phyloP scores from a whole-genome alignment of 306 rosid genomes.

The Astragalus glycyphyllos region DNA sequence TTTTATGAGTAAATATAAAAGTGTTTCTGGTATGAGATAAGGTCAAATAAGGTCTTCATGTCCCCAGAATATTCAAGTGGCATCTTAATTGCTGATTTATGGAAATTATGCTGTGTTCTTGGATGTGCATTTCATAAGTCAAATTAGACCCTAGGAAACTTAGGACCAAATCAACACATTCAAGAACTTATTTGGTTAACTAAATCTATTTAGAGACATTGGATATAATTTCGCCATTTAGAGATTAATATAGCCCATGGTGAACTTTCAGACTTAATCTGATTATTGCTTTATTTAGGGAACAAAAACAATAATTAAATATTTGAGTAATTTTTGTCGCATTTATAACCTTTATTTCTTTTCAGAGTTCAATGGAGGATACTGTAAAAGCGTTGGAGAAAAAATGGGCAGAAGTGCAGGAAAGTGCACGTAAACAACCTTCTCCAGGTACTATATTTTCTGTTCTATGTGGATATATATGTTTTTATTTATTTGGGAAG shows the following conservation, averaged over 20 bases:
- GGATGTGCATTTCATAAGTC: background rate
- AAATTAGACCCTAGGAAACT: background rate
- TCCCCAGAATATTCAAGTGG: background rate
- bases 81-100: background rate
- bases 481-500: background rate
- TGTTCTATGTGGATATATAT: background rate
- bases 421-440: slow-evolving; percentile 71
- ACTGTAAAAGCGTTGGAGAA: slow-evolving; percentile 62
- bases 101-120: background rate
- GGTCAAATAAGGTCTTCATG: background rate
- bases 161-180: background rate
- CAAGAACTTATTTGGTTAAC: background rate
- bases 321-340: slow-evolving; percentile 8
- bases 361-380: slow-evolving; percentile 73
- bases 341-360: slow-evolving; percentile 13
- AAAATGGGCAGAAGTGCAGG: slow-evolving; percentile 75
- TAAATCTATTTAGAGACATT: background rate
- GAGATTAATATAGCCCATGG: background rate
- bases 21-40: background rate
- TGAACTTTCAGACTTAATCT: background rate
- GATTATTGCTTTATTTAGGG: background rate
- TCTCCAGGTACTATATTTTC: slow-evolving; percentile 63
- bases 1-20: background rate
- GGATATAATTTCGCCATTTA: background rate
- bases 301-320: background rate